Evolutionary conservation across 2,329 filamentous ascomycete species (phyloP), one percentile per base, ranked within the genome.

Genomic region (Fusarium xyrophilum): DNA sequence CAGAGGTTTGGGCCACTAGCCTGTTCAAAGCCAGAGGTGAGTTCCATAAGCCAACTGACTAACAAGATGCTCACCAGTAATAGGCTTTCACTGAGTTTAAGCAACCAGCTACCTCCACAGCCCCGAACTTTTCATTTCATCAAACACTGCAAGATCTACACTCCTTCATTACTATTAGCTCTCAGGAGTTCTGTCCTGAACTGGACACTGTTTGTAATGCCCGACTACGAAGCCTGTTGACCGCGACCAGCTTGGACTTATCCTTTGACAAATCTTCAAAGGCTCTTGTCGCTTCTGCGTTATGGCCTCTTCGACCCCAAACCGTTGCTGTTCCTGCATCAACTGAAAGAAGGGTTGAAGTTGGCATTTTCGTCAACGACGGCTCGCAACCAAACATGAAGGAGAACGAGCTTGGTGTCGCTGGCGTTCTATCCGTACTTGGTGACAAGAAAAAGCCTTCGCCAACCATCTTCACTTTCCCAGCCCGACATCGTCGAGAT

Each of bases 391-490:
- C 82, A 8, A 82, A 81, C 27, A 82, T 87, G 17, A 88, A 93
- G 61, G 81, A 87, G 0, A 88, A 94, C 76, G 92, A 97, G 69
- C 79, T 97, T 15, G 91, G 90, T 38, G 84, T 97, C 39, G 89
- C 90, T 8, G 95, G 95, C 5, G 86, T 93, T 56, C 81, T 97
- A 53, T 90, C 89, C 1, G 91, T 96, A 5, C 80, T 97, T 1
- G 92, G 93, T 25, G 87, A 94, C 73, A 88, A 93, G 73, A 83
- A 84, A 39, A 87, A 89, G 68, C 88, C 92, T 14, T 91, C 91
- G 39, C 86, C 91, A 4, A 91, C 92, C 1, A 82, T 95, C 46
- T 97, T 98, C 81, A 88, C 91, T 43, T 96, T 97, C 69, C 89
- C 92, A 4, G 89, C 93, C 5, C 89, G 93, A 1, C 94, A 97